A percentile compares a stretch with the other conserved stretches of the same genome.
Conservation (phyloP, 2,329 filamentous ascomycete species). For the Emydomyces testavorans region DNA sequence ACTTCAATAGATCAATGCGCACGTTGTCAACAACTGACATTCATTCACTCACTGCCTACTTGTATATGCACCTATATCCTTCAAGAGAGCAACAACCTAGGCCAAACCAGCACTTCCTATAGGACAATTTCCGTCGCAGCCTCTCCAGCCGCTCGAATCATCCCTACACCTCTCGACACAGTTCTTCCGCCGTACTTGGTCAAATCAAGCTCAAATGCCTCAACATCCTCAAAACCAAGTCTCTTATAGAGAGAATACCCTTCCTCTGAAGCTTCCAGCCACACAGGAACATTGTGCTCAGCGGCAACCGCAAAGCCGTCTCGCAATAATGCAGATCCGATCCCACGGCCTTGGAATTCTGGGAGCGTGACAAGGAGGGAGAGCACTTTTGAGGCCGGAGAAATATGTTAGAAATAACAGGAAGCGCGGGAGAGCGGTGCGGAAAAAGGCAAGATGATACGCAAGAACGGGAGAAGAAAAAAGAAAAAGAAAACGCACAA, state of each 20-base stretch:
- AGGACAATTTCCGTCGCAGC: neutral
- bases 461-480: neutral
- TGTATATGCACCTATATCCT: no score
- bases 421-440: no score
- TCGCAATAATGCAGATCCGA: constrained; percentile 22
- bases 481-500: constrained; percentile 11
- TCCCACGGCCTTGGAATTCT: constrained; percentile 21
- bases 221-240: constrained; percentile 22
- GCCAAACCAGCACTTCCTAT: no score
- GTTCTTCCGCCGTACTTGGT: constrained; percentile 16
- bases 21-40: no score
- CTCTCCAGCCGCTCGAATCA: constrained; percentile 3
- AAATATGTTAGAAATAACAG: neutral
- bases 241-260: constrained; percentile 22
- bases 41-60: no score
- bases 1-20: no score
- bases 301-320: constrained; percentile 19
- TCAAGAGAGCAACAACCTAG: no score
- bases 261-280: constrained; percentile 21
- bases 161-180: constrained; percentile 12
- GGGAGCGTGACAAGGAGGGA: constrained; percentile 26
- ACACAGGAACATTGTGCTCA: constrained; percentile 18
- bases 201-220: constrained; percentile 13
- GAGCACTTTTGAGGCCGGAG: constrained; percentile 23
- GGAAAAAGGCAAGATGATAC: no score